Percentiles rank a stretch among this genome's conserved stretches.
Conservation (phyloP, 805 yeast species). For the Blastobotrys terrestris region DNA sequence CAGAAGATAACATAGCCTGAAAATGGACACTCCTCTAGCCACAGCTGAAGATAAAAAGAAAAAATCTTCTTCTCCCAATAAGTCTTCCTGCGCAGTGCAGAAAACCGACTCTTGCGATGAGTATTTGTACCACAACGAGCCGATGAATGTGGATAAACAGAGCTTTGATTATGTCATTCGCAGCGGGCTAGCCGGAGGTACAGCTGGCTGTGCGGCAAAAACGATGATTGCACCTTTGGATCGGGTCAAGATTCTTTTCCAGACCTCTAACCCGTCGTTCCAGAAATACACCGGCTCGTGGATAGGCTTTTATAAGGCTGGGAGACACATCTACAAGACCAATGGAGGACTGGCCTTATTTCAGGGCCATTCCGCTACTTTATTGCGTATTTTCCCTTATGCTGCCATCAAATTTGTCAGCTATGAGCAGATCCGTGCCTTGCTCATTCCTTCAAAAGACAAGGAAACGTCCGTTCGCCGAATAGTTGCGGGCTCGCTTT, state of each 20-base stretch:
- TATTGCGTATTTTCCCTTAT: constrained; percentile 87
- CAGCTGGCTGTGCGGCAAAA: constrained; percentile 95
- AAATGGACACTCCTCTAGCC: background rate
- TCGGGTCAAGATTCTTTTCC: constrained; percentile 89
- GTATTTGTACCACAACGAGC: background rate
- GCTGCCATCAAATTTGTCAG: constrained; percentile 96
- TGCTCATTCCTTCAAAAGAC: constrained; percentile 66
- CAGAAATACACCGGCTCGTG: constrained; percentile 73
- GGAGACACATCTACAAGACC: constrained; percentile 50
- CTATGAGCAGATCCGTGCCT: constrained; percentile 81
- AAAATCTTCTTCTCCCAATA: background rate
- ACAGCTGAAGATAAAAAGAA: background rate
- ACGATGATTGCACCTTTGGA: constrained; percentile 93
- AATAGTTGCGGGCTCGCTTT: constrained; percentile 79
- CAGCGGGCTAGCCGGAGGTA: constrained; percentile 90
- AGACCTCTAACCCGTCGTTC: constrained; percentile 89
- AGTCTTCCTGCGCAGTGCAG: background rate
- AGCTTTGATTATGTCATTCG: constrained; percentile 72
- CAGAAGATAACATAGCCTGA: too few relatives aligned
- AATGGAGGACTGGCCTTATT: constrained; percentile 80
- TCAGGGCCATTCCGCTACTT: constrained; percentile 94
- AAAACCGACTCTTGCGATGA: background rate
- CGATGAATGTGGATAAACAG: constrained; percentile 44
- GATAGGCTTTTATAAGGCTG: constrained; percentile 70
- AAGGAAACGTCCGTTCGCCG: constrained; percentile 80